These are phyloP conservation scores for Hemileccinum impolitum DNA, from an alignment of 768 basidiomycete species.

Conservation along the genomic window DNA sequence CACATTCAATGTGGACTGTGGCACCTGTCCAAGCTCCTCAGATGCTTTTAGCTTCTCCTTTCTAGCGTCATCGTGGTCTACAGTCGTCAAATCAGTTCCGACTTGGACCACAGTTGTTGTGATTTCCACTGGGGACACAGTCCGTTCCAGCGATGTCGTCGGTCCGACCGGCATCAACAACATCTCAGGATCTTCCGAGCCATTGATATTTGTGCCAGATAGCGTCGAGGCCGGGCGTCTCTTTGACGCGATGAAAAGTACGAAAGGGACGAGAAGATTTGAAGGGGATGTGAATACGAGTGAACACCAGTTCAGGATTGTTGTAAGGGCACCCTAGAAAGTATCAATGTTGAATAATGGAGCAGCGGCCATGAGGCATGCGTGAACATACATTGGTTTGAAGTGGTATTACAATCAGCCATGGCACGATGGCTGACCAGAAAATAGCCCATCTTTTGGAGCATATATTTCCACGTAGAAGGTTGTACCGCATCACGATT, in stretches of 20 bases:
- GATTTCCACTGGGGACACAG: neutral
- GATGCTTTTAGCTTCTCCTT: conserved; percentile 1
- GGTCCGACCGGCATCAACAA: neutral
- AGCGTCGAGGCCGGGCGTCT: conserved; percentile 18
- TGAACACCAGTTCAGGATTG: conserved; percentile 23
- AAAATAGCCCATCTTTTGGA: conserved; percentile 22
- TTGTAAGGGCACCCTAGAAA: conserved; percentile 12
- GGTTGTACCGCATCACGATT: conserved; percentile 25
- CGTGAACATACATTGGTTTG: conserved; percentile 21
- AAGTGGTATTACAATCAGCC: conserved; percentile 23
- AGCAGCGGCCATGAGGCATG: neutral
- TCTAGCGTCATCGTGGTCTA: neutral
- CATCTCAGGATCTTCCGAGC: conserved; percentile 1
- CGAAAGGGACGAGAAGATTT: conserved; percentile 22
- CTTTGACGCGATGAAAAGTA: conserved; percentile 20
- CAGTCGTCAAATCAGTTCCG: conserved; percentile 13
- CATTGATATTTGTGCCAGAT: conserved; percentile 3
- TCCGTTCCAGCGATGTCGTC: neutral
- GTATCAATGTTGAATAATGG: neutral
- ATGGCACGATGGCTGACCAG: conserved; percentile 24
- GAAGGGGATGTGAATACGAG: conserved; percentile 24
- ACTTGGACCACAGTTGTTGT: conserved; percentile 8
- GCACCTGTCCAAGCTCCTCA: neutral
- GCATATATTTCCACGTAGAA: conserved; percentile 23
- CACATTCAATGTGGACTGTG: neutral